Evolutionary conservation across 768 basidiomycete species (phyloP), one percentile per base, ranked within the genome.

Genomic region (Calocybe indica): DNA sequence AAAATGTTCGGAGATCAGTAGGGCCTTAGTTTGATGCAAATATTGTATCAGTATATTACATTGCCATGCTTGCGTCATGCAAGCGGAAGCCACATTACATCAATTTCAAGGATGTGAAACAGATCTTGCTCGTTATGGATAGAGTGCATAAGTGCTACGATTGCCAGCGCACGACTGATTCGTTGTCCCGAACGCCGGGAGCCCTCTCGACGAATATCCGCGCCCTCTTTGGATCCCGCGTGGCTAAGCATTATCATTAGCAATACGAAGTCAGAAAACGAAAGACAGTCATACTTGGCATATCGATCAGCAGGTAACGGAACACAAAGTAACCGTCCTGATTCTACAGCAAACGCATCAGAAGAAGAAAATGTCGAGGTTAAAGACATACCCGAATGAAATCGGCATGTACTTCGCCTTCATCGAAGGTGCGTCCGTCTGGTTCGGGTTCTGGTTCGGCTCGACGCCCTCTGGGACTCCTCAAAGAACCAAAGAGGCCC

Each of bases 1-100:
- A 99, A 92, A 68, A 76, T 97, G 29, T 88, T 92, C 58, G 95
- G 93, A 60, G 95, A 97, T 71, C 91, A 76, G 70, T 55, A 29
- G 22, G 22, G 22, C 22, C 22, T 22, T 22, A 4, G 22, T 22
- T 22, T 22, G 1, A 22, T 22, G 48, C 59, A 56, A 59, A 43
- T 47, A 38, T 55, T 22, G 22, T 22, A 22, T 22, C 22, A 22
- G 22, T 22, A 22, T 22, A 22, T 22, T 22, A 22, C 22, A 60
- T 55, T 36, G 53, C 15, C 10, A 28, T 38, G 30, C 30, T 13
- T 37, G 22, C 22, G 4, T 22, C 22, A 22, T 22, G 22, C 22
- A 22, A 22, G 22, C 22, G 22, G 22, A 2, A 22, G 22, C 22
- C 22, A 22, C 2, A 22, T 22, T 22, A 22, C 22, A 22, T 22